Conservation (phyloP, 805 yeast species). For the Sungouiella blattae region DNA sequence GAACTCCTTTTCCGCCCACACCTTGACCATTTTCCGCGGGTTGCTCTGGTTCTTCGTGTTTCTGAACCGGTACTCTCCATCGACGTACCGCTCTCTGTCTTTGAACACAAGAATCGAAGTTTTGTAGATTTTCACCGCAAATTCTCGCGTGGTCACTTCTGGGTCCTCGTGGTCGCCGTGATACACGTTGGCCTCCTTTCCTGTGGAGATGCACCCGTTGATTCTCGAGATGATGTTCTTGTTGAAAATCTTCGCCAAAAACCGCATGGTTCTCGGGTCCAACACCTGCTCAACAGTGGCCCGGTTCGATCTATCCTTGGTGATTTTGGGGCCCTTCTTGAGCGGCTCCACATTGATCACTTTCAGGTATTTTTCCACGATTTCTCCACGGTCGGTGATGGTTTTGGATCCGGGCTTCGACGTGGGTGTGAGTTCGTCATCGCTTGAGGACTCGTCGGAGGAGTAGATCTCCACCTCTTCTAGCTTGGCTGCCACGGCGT, state of each 20-base stretch:
- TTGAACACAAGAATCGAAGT: slow-evolving; percentile 96
- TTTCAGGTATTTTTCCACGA: slow-evolving; percentile 60
- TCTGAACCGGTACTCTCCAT: slow-evolving; percentile 91
- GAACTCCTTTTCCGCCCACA: slow-evolving; percentile 98
- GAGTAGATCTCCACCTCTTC: background rate
- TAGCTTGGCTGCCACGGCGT: background rate
- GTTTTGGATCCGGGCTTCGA: slow-evolving; percentile 16
- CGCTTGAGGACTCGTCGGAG: slow-evolving; percentile 4
- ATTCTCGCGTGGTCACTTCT: slow-evolving; percentile 43
- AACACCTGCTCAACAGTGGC: slow-evolving; percentile 97
- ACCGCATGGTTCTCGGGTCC: slow-evolving; percentile 89
- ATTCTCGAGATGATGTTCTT: slow-evolving; percentile 81
- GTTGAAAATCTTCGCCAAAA: slow-evolving; percentile 75
- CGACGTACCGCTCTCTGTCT: slow-evolving; percentile 93
- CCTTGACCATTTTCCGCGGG: slow-evolving; percentile 94
- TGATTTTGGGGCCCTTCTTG: slow-evolving; percentile 54
- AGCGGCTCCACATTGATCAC: slow-evolving; percentile 63
- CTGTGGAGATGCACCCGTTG: slow-evolving; percentile 93
- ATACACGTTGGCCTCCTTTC: slow-evolving; percentile 98
- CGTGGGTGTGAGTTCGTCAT: background rate
- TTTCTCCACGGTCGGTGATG: slow-evolving; percentile 37
- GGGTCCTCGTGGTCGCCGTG: slow-evolving; percentile 61
- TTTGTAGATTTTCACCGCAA: slow-evolving; percentile 91
- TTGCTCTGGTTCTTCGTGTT: slow-evolving; percentile 81
- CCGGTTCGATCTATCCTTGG: slow-evolving; percentile 83